phyloP scores from a whole-genome alignment of 1,284 basidiomycete species.

The Tilletia indica region DNA sequence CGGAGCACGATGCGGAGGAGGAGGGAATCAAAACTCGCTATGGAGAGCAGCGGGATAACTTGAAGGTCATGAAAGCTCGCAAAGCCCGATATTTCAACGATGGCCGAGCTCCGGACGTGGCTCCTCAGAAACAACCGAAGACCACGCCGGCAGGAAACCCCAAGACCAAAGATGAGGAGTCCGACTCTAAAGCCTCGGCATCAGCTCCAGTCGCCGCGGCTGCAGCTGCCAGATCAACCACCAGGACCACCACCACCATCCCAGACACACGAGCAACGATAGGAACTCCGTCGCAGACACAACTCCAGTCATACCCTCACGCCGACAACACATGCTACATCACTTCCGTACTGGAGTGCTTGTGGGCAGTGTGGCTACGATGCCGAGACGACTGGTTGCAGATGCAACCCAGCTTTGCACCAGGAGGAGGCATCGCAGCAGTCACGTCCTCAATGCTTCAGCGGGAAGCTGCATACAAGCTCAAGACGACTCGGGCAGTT shows the following conservation, averaged over 20 bases:
- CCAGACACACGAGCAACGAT: too few species aligned
- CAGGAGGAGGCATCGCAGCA: background rate
- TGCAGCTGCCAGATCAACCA: too few species aligned
- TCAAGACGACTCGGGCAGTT: background rate
- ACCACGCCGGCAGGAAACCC: too few species aligned
- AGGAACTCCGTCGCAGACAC: too few species aligned
- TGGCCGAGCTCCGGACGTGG: too few species aligned
- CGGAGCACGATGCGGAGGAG: background rate
- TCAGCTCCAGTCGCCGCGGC: too few species aligned
- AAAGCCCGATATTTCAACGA: too few species aligned
- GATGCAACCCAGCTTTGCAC: background rate
- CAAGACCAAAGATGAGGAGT: too few species aligned
- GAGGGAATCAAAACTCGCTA: background rate
- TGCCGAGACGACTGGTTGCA: background rate
- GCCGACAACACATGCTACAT: background rate
- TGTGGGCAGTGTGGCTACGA: background rate
- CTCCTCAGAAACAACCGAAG: too few species aligned
- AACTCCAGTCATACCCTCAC: background rate
- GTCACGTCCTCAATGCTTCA: background rate
- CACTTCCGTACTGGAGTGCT: background rate
- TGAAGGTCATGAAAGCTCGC: too few species aligned
- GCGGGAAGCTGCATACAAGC: background rate
- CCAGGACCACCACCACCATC: too few species aligned
- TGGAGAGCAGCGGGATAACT: background rate
- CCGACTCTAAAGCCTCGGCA: too few species aligned